Evolutionary conservation across 2,329 filamentous ascomycete species (phyloP).

Genomic region (Alternaria sp.): DNA sequence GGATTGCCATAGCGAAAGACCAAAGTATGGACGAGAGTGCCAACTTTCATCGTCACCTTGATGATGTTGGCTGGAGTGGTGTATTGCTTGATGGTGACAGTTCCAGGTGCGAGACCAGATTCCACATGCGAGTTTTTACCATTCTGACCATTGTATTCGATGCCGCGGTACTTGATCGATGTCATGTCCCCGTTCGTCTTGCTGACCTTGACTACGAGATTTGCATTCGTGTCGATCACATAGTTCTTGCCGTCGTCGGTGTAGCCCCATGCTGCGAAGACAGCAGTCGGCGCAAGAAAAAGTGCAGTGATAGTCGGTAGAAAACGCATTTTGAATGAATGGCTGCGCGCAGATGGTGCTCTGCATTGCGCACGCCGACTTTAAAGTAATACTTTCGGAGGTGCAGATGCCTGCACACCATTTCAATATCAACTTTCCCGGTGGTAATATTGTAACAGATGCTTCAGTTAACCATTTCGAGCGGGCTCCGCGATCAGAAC

Average conservation of each 20-base stretch:
- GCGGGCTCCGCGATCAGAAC: background rate
- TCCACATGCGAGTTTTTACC: slow-evolving; percentile 61
- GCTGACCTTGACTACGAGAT: slow-evolving; percentile 40
- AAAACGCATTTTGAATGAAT: slow-evolving; percentile 24
- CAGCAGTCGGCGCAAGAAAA: slow-evolving; percentile 40
- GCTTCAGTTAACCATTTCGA: background rate
- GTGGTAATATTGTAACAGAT: background rate
- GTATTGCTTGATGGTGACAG: slow-evolving; percentile 56
- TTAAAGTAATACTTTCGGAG: background rate
- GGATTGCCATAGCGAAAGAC: slow-evolving; percentile 67
- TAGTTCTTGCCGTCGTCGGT: slow-evolving; percentile 52
- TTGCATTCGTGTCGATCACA: slow-evolving; percentile 47
- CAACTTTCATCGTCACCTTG: slow-evolving; percentile 66
- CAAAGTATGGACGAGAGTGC: slow-evolving; percentile 68
- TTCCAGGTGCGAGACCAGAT: slow-evolving; percentile 65
- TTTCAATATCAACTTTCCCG: background rate
- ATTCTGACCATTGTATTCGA: slow-evolving; percentile 59
- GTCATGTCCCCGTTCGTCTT: slow-evolving; percentile 67
- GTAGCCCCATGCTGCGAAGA: slow-evolving; percentile 53
- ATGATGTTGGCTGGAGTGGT: slow-evolving; percentile 52
- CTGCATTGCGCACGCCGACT: background rate
- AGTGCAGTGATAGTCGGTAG: slow-evolving; percentile 21
- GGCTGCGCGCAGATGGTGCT: background rate
- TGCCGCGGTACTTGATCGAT: slow-evolving; percentile 67
- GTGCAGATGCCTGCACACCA: background rate